A percentile compares a stretch with the other conserved stretches of the same genome.
Conservation (phyloP, 78 protist genomes). For the Polysphondylium violaceum region DNA sequence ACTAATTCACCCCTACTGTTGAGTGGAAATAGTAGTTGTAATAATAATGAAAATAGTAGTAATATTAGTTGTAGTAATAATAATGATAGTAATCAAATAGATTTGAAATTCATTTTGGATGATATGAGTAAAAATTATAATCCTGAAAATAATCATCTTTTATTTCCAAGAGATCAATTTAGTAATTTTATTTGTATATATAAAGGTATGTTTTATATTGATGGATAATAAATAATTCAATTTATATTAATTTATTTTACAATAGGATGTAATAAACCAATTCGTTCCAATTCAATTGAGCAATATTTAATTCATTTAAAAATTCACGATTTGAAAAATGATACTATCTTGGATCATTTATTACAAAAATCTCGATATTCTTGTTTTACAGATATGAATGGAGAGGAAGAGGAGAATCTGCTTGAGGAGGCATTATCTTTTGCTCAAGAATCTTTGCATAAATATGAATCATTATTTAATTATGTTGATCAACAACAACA, state of each 20-base stretch:
- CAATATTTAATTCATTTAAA: slow-evolving; percentile 50
- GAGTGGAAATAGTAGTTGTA: background rate
- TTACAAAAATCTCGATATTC: slow-evolving; percentile 3
- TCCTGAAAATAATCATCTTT: slow-evolving; percentile 12
- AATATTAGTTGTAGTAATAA: background rate
- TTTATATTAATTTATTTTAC: background rate
- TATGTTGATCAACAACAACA: slow-evolving; percentile 31
- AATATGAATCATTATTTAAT: slow-evolving; percentile 19
- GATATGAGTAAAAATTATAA: slow-evolving; percentile 6
- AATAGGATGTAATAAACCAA: slow-evolving; percentile 65
- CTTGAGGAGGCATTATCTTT: slow-evolving; percentile 34
- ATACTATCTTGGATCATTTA: slow-evolving; percentile 12
- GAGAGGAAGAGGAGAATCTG: background rate
- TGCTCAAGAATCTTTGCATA: slow-evolving; percentile 24
- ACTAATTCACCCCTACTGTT: too few relatives aligned
- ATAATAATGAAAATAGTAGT: background rate
- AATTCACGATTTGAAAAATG: slow-evolving; percentile 30
- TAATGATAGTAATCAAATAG: background rate
- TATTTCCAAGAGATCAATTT: slow-evolving; percentile 69
- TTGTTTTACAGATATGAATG: background rate
- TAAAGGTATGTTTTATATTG: slow-evolving; percentile 29
- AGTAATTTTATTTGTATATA: slow-evolving; percentile 68
- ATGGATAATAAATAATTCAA: background rate
- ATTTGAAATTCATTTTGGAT: slow-evolving; percentile 6
- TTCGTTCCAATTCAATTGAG: slow-evolving; percentile 46